Base-by-base conservation (phyloP, 2,329 filamentous ascomycete genomes). In the Alternaria triticimaculans region DNA sequence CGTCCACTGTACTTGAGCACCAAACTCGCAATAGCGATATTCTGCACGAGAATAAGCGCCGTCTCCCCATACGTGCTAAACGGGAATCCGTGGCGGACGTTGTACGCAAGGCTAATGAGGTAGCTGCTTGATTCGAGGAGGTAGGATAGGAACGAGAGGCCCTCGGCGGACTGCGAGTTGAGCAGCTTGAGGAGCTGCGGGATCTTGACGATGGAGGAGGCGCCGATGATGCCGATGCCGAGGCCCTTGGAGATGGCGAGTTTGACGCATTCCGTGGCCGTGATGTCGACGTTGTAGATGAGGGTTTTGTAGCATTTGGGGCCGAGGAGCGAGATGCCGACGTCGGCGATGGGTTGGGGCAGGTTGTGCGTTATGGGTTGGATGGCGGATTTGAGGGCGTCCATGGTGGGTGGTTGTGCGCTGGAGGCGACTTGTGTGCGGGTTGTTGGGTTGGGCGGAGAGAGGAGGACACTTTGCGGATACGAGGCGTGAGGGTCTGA, bases 11-110 rank as follows among this genome's bases (percentile, higher is more conserved):
- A 98, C 78, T 92, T 90, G 79, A 99, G 84, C 45, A 99, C 94
- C 73, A 98, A 82, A 54, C 94, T 88, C 6, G 91, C 90, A 78
- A 99, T 97, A 64, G 94, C 88, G 46, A 98, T 88, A 81, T 99
- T 97, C 84, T 99, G 96, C 63, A 90, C 89, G 54, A 96, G 87
- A 72, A 99, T 97, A 76, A 98, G 85, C 41, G 92, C 94, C 26
- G 93, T 95, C 87, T 99, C 96, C 80, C 96, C 96, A 80, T 92
- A 99, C 11, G 96, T 99, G 86, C 91, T 96, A 83, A 99, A 97
- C 4, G 96, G 95, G 73, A 97, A 97, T 23, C 89, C 90, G 76
- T 94, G 93, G 78, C 96, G 93, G 69, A 92, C 86, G 80, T 97
- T 97, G 85, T 99, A 99, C 56, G 93, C 92, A 70, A 99, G 88